Conservation (phyloP, 2,329 filamentous ascomycete genomes). For the Phialocephala sp. region DNA sequence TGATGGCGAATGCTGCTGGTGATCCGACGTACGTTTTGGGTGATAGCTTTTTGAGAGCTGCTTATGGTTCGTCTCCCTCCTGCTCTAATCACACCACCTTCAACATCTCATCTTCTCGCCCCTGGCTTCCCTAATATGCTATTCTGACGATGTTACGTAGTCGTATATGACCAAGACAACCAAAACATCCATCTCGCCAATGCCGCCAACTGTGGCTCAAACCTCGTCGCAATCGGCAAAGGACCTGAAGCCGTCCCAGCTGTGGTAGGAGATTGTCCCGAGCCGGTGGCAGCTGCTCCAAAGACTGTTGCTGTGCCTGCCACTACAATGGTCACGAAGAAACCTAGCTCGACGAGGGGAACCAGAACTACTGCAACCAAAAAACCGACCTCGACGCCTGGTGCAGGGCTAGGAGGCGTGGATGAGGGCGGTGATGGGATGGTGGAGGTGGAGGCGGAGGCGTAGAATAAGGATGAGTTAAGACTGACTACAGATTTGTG, state of each 20-base stretch:
- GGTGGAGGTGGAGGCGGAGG: too few species aligned
- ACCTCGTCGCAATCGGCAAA: constrained; percentile 17
- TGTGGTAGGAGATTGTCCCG: constrained; percentile 6
- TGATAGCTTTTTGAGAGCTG: constrained; percentile 25
- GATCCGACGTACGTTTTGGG: constrained; percentile 18
- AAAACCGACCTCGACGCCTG: too few species aligned
- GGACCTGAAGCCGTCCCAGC: constrained; percentile 11
- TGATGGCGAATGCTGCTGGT: constrained; percentile 11
- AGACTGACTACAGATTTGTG: too few species aligned
- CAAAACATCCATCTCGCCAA: constrained; percentile 17
- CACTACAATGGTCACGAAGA: too few species aligned
- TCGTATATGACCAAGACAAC: constrained; percentile 25
- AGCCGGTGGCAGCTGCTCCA: neutral
- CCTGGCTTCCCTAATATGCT: neutral
- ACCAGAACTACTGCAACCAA: too few species aligned
- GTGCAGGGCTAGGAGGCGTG: too few species aligned
- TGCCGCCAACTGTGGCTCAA: constrained; percentile 16
- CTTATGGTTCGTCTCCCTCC: constrained; percentile 18
- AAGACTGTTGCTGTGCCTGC: neutral
- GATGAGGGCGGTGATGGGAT: too few species aligned
- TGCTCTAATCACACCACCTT: neutral
- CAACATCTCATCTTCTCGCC: neutral
- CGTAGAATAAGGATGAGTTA: too few species aligned
- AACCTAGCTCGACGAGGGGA: too few species aligned
- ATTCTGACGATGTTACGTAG: constrained; percentile 1